Percentiles rank a stretch among this genome's conserved stretches.
These are phyloP conservation scores for Incumbomyces delicatus DNA, from an alignment of 2,329 filamentous ascomycete genomes.

Conservation along the genomic window DNA sequence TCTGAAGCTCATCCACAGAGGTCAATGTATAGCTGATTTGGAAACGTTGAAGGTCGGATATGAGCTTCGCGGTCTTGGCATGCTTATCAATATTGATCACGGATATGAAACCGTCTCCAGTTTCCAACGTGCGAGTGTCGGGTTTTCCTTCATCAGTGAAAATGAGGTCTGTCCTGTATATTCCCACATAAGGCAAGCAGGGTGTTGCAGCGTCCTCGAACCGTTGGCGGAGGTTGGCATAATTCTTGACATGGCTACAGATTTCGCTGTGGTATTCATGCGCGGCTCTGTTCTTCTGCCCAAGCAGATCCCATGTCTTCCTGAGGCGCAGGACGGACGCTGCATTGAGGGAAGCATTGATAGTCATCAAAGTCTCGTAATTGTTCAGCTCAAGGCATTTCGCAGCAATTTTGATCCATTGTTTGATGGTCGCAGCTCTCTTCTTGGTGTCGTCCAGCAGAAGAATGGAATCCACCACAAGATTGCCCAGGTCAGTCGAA, in stretches of 20 bases:
- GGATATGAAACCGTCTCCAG: conserved; percentile 54
- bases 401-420: conserved; percentile 92
- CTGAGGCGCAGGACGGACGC: conserved; percentile 81
- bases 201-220: conserved; percentile 81
- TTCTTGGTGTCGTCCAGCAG: conserved; percentile 86
- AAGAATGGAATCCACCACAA: conserved; percentile 88
- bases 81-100: conserved; percentile 99
- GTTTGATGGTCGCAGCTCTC: conserved; percentile 80
- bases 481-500: conserved; percentile 82
- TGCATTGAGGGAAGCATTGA: conserved; percentile 86
- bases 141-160: conserved; percentile 94
- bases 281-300: conserved; percentile 68
- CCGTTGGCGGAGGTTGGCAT: conserved; percentile 71
- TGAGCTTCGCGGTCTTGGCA: conserved; percentile 85
- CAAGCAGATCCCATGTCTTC: conserved; percentile 85
- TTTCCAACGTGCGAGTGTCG: conserved; percentile 65
- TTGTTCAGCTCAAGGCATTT: conserved; percentile 85
- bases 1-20: conserved; percentile 78
- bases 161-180: conserved; percentile 90
- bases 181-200: conserved; percentile 89
- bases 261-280: conserved; percentile 72
- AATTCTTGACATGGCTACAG: conserved; percentile 83
- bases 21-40: conserved; percentile 82
- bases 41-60: conserved; percentile 89
- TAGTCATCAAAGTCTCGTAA: conserved; percentile 94